Conservation (phyloP, 306 rosid genomes). For the Medicago lupulina region DNA sequence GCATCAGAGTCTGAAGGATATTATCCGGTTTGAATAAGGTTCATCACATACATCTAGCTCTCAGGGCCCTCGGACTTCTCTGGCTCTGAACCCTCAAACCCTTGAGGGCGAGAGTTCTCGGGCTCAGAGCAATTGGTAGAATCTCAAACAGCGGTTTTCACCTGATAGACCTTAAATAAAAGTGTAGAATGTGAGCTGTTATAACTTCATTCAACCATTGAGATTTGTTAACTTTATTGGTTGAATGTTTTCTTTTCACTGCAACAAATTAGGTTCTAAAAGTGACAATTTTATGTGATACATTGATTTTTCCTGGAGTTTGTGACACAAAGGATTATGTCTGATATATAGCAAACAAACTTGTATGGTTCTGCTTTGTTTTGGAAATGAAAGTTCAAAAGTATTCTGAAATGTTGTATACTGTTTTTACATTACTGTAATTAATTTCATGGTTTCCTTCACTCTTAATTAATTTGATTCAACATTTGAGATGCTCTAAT, state of each 20-base stretch:
- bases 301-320: not conserved
- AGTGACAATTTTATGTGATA: not conserved
- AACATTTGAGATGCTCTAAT: too few relatives aligned
- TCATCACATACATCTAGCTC: not conserved
- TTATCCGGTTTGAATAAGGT: not conserved
- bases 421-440: not conserved
- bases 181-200: not conserved
- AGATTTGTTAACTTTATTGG: not conserved
- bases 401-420: not conserved
- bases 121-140: not conserved
- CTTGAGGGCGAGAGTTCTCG: not conserved
- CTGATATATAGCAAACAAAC: not conserved
- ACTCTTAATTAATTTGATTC: too few relatives aligned
- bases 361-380: not conserved
- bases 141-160: not conserved
- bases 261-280: not conserved
- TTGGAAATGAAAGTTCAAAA: not conserved
- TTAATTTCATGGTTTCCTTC: too few relatives aligned
- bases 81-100: not conserved
- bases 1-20: not conserved
- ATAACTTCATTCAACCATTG: not conserved
- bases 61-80: not conserved
- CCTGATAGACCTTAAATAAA: not conserved
- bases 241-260: not conserved
- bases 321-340: conserved; percentile 3